Percentiles rank a stretch among this genome's conserved stretches.
These are phyloP conservation scores for Puccinia polysora DNA, from an alignment of 1,284 basidiomycete species.

Conservation along the genomic window DNA sequence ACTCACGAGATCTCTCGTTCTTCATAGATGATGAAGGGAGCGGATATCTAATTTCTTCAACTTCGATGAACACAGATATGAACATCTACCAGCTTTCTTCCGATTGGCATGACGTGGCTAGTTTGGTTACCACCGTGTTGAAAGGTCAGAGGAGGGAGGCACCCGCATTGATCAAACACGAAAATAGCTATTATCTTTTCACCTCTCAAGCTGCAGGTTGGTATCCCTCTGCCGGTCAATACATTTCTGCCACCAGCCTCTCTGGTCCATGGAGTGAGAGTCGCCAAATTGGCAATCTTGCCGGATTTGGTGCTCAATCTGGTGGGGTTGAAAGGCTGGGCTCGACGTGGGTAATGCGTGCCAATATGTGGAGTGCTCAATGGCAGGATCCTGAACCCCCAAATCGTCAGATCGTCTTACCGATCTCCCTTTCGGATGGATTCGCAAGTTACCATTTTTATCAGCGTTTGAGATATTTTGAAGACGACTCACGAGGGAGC, in stretches of 20 bases:
- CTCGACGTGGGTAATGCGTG: slow-evolving; percentile 29
- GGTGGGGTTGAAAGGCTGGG: slow-evolving; percentile 13
- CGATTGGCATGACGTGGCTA: slow-evolving; percentile 17
- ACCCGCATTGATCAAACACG: slow-evolving; percentile 6
- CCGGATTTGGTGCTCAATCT: slow-evolving; percentile 28
- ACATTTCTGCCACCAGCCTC: slow-evolving; percentile 10
- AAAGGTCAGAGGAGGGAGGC: slow-evolving; percentile 25
- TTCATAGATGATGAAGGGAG: slow-evolving; percentile 17
- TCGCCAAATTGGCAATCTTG: slow-evolving; percentile 23
- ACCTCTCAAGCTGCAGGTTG: slow-evolving; percentile 15
- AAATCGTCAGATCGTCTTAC: slow-evolving; percentile 17
- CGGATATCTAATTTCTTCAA: slow-evolving; percentile 20
- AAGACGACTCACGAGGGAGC: background rate
- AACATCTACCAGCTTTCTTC: slow-evolving; percentile 22
- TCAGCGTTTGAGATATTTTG: background rate
- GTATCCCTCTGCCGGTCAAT: slow-evolving; percentile 25
- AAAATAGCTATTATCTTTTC: slow-evolving; percentile 23
- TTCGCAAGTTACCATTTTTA: slow-evolving; percentile 28
- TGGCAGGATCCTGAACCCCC: slow-evolving; percentile 23
- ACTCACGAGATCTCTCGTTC: slow-evolving; percentile 23
- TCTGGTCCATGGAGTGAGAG: slow-evolving; percentile 16
- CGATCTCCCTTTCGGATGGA: slow-evolving; percentile 20
- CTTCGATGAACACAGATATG: slow-evolving; percentile 14
- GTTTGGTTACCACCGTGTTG: slow-evolving; percentile 20
- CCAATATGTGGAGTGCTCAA: slow-evolving; percentile 11